Percentiles rank a stretch among this genome's conserved stretches.
These are phyloP conservation scores for Paramecium biaurelia DNA, from an alignment of 73 alveolate genomes.

Conservation along the genomic window DNA sequence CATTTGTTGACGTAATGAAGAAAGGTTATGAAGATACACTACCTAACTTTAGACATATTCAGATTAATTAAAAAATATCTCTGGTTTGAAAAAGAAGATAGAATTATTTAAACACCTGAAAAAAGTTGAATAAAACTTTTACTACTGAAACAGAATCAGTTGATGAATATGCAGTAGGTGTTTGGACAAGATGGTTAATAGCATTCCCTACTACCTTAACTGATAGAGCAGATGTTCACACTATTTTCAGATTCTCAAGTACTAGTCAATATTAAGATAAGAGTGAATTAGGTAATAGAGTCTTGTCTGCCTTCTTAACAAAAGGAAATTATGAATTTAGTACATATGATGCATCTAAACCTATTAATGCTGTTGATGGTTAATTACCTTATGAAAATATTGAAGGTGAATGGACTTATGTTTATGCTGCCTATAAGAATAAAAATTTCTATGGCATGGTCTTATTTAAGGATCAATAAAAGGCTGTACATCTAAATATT, in stretches of 20 bases:
- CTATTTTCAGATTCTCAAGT: slow-evolving; percentile 22
- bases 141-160: slow-evolving; percentile 39
- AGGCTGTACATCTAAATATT: not conserved
- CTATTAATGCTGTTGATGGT: not conserved
- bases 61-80: not conserved
- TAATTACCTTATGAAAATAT: slow-evolving; percentile 11
- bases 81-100: not conserved
- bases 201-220: slow-evolving; percentile 24
- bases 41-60: slow-evolving; percentile 23
- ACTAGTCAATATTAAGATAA: slow-evolving; percentile 5
- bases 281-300: slow-evolving; percentile 43
- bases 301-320: not conserved
- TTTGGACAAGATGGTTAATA: slow-evolving; percentile 50
- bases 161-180: slow-evolving; percentile 46
- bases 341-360: slow-evolving; percentile 24
- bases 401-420: slow-evolving; percentile 46
- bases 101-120: slow-evolving; percentile 5
- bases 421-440: slow-evolving; percentile 15
- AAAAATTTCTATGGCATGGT: not conserved
- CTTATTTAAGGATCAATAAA: slow-evolving; percentile 9
- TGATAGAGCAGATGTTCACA: slow-evolving; percentile 38
- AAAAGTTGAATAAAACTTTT: not conserved
- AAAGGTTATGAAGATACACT: slow-evolving; percentile 39
- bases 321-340: slow-evolving; percentile 26
- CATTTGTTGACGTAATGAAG: not conserved